Conservation (phyloP, 805 yeast species). For the Candida manassasensis region DNA sequence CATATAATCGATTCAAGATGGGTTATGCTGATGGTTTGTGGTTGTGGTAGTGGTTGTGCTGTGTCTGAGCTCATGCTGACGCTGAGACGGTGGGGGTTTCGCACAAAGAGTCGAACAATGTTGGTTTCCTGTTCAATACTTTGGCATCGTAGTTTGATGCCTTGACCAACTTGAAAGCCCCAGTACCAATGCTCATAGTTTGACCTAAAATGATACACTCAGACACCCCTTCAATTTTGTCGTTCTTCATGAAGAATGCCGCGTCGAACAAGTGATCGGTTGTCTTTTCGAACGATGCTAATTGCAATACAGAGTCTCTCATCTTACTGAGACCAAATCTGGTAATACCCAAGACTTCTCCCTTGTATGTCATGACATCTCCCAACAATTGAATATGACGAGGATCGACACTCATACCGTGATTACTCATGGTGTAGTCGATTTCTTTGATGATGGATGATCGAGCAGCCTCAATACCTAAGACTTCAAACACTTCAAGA, state of each 20-base stretch:
- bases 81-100: not conserved
- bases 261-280: slow-evolving; percentile 98
- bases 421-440: slow-evolving; percentile 96
- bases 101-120: slow-evolving; percentile 39
- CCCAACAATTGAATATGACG: slow-evolving; percentile 97
- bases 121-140: slow-evolving; percentile 39
- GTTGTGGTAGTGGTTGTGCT: not conserved
- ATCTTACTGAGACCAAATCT: slow-evolving; percentile 96
- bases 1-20: too few species aligned
- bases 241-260: slow-evolving; percentile 95
- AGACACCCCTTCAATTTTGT: slow-evolving; percentile 93
- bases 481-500: slow-evolving; percentile 78
- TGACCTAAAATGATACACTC: slow-evolving; percentile 97
- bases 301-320: slow-evolving; percentile 95
- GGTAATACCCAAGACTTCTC: slow-evolving; percentile 96
- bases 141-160: slow-evolving; percentile 42
- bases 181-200: slow-evolving; percentile 97
- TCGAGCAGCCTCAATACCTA: slow-evolving; percentile 98
- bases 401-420: slow-evolving; percentile 99
- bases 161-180: slow-evolving; percentile 83
- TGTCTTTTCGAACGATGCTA: slow-evolving; percentile 97
- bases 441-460: slow-evolving; percentile 89
- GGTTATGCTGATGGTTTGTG: not conserved
- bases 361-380: slow-evolving; percentile 98
- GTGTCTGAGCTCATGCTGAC: not conserved